These are phyloP conservation scores for Leccinum cinnamomeum DNA, from an alignment of 1,284 basidiomycete species.

Conservation along the genomic window DNA sequence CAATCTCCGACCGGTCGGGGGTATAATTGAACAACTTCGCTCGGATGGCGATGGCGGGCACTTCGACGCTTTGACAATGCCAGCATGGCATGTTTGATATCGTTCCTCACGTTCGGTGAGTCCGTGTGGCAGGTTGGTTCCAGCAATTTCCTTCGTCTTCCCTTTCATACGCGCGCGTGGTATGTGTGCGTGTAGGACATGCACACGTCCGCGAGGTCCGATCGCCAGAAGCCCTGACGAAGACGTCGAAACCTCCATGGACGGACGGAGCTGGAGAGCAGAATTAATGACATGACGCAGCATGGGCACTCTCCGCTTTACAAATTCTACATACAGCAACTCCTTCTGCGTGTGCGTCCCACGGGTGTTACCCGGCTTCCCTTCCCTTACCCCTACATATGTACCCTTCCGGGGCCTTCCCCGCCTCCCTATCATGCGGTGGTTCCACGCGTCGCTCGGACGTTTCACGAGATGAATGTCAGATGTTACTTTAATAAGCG, in stretches of 20 bases:
- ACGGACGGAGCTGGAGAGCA: background rate
- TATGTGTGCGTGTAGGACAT: background rate
- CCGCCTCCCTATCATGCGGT: background rate
- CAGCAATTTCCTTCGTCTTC: background rate
- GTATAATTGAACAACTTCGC: background rate
- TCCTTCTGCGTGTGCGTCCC: background rate
- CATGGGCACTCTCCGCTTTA: background rate
- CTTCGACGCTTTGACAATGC: background rate
- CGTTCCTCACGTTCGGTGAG: background rate
- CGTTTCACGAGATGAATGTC: conserved; percentile 19
- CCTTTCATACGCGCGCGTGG: background rate
- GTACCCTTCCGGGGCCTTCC: background rate
- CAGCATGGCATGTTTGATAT: background rate
- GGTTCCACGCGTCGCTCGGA: conserved; percentile 21
- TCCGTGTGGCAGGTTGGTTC: background rate
- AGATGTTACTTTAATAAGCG: background rate
- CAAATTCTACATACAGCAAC: background rate
- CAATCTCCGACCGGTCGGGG: conserved; percentile 1
- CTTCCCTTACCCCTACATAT: background rate
- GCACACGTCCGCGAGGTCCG: conserved; percentile 11
- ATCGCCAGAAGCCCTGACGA: conserved; percentile 9
- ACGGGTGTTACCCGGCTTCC: background rate
- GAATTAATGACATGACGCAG: background rate
- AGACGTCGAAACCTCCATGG: background rate
- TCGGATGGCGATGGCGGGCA: background rate